Conservation (phyloP, 495 filamentous ascomycete genomes). For the Diplogelasinospora grovesii region DNA sequence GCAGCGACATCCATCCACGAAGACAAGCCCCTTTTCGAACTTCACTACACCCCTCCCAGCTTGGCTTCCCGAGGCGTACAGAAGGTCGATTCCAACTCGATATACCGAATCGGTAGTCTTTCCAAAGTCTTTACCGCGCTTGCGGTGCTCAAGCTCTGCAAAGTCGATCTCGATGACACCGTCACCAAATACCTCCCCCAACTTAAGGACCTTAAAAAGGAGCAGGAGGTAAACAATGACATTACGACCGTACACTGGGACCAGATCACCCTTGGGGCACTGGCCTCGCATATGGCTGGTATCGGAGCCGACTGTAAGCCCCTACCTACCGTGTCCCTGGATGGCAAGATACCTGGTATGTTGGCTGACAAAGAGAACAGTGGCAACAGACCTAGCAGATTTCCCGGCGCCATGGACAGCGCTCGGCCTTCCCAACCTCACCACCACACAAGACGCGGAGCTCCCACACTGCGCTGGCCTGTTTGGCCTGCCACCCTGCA, state of each 20-base stretch:
- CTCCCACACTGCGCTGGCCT: constrained; percentile 28
- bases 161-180: constrained; percentile 36
- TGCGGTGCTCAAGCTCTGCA: constrained; percentile 30
- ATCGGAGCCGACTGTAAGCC: constrained; percentile 28
- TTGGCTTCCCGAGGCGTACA: constrained; percentile 18
- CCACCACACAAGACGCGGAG: constrained; percentile 19
- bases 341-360: too few relatives aligned
- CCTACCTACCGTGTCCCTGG: neutral
- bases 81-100: constrained; percentile 36
- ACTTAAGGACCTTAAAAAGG: constrained; percentile 21
- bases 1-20: constrained; percentile 34
- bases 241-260: constrained; percentile 31
- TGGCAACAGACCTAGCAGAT: constrained; percentile 21
- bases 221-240: constrained; percentile 19
- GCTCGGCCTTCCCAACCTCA: constrained; percentile 26
- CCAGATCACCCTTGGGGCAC: constrained; percentile 30
- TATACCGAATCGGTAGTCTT: constrained; percentile 47
- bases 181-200: constrained; percentile 41
- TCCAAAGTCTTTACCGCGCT: constrained; percentile 47
- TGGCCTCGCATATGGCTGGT: constrained; percentile 32
- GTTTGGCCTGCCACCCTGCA: constrained; percentile 21
- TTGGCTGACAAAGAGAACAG: constrained; percentile 15
- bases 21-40: constrained; percentile 20
- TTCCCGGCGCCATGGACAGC: constrained; percentile 26
- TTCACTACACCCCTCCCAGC: constrained; percentile 25